Evolutionary conservation across 2,329 filamentous ascomycete species (phyloP), one percentile per base, ranked within the genome.

Genomic region (Nothomitra cinnamomea): DNA sequence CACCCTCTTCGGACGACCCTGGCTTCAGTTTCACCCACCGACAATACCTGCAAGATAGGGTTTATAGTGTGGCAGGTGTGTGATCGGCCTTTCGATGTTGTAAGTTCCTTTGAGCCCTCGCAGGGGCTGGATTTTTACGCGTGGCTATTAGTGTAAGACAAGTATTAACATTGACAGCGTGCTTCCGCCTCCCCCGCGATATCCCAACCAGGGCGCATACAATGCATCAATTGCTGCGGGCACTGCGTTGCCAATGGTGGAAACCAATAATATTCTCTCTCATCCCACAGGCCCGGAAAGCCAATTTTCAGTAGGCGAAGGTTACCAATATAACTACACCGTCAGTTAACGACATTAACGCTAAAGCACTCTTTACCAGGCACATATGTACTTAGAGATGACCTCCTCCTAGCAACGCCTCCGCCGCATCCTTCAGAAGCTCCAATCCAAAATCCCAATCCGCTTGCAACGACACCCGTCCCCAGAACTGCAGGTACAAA

Each of bases 401-500:
- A 95, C 65, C 72, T 98, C 25, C 84, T 88, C 60, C 82, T 98
- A 55, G 90, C 92, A 45, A 95, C 89, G 35, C 92, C 92, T 54
- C 90, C 90, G 58, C 89, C 89, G 13, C 92, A 98, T 69, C 92
- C 92, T 21, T 95, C 89, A 57, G 92, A 98, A 72, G 82, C 87
- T 12, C 89, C 88, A 21, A 71, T 89, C 41, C 70, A 85, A 55
- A 95, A 94, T 63, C 84, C 86, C 45, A 98, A 96, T 63, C 92
- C 92, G 24, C 78, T 98, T 41, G 83, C 87, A 40, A 95, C 90
- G 4, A 84, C 77, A 17, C 83, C 88, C 3, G 80, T 83, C 53
- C 86, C 89, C n/a, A 87, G 87, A 2, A 88, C 83, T 1, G 76
- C 80, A 3, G 92, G 92, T 54, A 90, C 89, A 38, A 92, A 85